Conservation (phyloP, 2,329 filamentous ascomycete genomes). For the Pseudonectria buxi region DNA sequence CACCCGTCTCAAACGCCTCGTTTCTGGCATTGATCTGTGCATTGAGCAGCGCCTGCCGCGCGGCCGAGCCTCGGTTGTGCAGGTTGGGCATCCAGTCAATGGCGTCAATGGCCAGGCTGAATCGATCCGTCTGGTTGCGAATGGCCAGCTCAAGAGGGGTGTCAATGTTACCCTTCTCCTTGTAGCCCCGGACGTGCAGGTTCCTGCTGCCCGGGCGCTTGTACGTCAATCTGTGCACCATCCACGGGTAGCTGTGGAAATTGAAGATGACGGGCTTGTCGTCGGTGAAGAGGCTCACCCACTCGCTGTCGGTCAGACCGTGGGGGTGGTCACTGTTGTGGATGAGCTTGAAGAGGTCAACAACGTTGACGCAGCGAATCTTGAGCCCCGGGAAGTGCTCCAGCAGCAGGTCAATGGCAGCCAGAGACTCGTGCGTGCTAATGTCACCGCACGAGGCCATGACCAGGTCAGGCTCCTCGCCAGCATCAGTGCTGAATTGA, state of each 20-base stretch:
- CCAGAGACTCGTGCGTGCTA: conserved; percentile 65
- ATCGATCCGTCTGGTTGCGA: conserved; percentile 70
- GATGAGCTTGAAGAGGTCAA: conserved; percentile 76
- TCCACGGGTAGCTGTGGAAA: conserved; percentile 78
- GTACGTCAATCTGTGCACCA: conserved; percentile 71
- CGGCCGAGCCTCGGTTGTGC: conserved; percentile 55
- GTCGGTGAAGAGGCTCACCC: conserved; percentile 62
- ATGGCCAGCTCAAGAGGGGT: conserved; percentile 74
- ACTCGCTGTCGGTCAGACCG: conserved; percentile 61
- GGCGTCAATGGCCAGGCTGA: conserved; percentile 69
- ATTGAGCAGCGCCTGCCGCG: conserved; percentile 58
- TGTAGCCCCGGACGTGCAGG: conserved; percentile 71
- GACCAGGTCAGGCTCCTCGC: conserved; percentile 63
- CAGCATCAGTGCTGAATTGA: conserved; percentile 65
- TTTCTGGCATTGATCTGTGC: conserved; percentile 57
- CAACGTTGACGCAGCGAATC: conserved; percentile 72
- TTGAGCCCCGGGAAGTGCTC: conserved; percentile 64
- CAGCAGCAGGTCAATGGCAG: conserved; percentile 68
- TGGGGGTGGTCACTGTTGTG: conserved; percentile 64
- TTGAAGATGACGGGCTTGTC: conserved; percentile 73
- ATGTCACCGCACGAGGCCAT: conserved; percentile 74
- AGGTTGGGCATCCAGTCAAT: conserved; percentile 61
- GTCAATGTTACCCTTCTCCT: conserved; percentile 79
- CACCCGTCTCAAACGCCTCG: conserved; percentile 61
- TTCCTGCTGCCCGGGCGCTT: conserved; percentile 62